phyloP scores from a whole-genome alignment of 345 rosid genomes.

The Diplotaxis tenuifolia region DNA sequence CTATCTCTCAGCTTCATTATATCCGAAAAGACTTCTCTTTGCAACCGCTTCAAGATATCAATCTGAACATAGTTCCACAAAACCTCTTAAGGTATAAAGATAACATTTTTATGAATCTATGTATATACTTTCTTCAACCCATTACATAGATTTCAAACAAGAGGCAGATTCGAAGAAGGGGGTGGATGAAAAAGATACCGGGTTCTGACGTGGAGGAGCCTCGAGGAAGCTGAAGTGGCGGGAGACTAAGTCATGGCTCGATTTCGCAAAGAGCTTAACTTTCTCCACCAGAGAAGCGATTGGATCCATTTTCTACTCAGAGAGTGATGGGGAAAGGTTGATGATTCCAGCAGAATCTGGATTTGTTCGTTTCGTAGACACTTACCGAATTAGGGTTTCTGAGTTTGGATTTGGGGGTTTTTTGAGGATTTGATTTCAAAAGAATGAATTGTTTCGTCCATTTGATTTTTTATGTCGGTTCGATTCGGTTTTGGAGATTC shows the following conservation, averaged over 20 bases:
- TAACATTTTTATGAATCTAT: not conserved
- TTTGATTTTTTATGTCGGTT: constrained; percentile 1
- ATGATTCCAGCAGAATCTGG: not conserved
- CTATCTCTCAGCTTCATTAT: constrained; percentile 84
- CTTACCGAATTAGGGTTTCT: constrained; percentile 13
- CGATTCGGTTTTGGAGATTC: constrained; percentile 4
- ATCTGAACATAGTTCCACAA: constrained; percentile 48
- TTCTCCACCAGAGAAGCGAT: constrained; percentile 46
- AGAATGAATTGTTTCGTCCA: not conserved
- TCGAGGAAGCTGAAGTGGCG: constrained; percentile 41
- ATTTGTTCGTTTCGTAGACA: not conserved
- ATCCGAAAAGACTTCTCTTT: constrained; percentile 81
- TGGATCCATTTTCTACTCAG: constrained; percentile 52
- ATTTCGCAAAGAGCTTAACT: constrained; percentile 46
- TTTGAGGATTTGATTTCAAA: constrained; percentile 1
- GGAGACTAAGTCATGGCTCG: constrained; percentile 47
- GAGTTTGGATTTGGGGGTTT: not conserved
- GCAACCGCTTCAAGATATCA: constrained; percentile 91
- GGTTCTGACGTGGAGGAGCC: constrained; percentile 52
- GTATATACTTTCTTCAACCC: not conserved
- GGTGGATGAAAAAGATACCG: constrained; percentile 42
- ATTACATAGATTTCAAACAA: not conserved
- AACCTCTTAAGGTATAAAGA: not conserved
- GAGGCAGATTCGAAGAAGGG: not conserved
- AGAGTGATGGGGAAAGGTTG: not conserved